Conservation (phyloP, 306 rosid genomes). For the Quercus mongolica region DNA sequence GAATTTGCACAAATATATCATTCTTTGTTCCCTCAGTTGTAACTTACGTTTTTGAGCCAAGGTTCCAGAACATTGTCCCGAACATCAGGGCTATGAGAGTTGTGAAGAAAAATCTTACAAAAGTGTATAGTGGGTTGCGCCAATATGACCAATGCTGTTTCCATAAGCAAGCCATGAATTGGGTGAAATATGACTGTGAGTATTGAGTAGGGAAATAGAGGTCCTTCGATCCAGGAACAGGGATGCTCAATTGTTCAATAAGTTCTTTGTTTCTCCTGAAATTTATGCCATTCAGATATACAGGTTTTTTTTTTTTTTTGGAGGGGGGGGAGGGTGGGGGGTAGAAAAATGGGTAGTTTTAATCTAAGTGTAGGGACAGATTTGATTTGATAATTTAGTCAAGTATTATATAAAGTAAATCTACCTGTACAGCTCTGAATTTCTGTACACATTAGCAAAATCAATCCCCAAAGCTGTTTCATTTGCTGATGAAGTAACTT, state of each 20-base stretch:
- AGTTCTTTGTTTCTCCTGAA: conserved; percentile 77
- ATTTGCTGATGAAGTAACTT: conserved; percentile 47
- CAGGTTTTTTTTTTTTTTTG: not conserved
- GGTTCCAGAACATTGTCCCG: conserved; percentile 49
- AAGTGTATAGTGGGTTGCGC: conserved; percentile 53
- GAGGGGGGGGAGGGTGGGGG: too few relatives aligned
- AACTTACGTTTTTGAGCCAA: conserved; percentile 41
- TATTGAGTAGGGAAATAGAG: conserved; percentile 51
- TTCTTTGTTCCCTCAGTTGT: not conserved
- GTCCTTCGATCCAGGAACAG: conserved; percentile 61
- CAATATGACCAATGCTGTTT: conserved; percentile 60
- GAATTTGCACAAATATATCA: not conserved
- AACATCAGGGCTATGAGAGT: conserved; percentile 36
- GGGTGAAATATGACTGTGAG: conserved; percentile 57
- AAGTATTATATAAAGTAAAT: not conserved
- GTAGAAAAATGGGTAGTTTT: too few relatives aligned
- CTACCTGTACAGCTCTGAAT: conserved; percentile 54
- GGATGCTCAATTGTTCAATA: conserved; percentile 54
- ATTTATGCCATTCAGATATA: not conserved
- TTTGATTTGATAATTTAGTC: too few relatives aligned
- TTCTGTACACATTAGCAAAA: conserved; percentile 53
- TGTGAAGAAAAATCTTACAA: conserved; percentile 43
- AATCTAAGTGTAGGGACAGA: not conserved
- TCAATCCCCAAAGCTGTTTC: conserved; percentile 54
- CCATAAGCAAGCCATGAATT: conserved; percentile 84